Evolutionary conservation across 805 yeast genomes (phyloP).

Genomic region (Spathaspora passalidarum): DNA sequence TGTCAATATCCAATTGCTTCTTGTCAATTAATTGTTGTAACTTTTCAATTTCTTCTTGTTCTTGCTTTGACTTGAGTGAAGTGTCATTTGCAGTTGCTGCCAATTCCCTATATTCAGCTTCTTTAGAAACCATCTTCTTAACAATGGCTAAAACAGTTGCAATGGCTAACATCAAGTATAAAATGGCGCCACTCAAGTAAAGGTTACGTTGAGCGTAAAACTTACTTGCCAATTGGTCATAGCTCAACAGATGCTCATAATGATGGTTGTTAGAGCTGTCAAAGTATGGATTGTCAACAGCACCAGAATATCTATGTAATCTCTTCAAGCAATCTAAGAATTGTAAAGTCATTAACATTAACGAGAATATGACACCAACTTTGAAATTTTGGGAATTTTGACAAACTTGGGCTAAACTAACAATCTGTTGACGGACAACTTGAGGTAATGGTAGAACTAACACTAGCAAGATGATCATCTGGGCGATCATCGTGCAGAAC

Average conservation of each 20-base stretch:
- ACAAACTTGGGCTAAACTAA: constrained; percentile 32
- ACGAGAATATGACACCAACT: constrained; percentile 42
- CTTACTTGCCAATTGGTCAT: constrained; percentile 55
- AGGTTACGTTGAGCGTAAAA: constrained; percentile 64
- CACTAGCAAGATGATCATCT: constrained; percentile 48
- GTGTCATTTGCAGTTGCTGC: constrained; percentile 6
- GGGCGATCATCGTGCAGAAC: constrained; percentile 48
- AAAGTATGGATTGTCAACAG: constrained; percentile 20
- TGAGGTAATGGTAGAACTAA: constrained; percentile 57
- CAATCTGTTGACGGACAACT: constrained; percentile 41
- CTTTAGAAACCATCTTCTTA: constrained; percentile 49
- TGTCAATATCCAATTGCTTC: constrained; percentile 44
- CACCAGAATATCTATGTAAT: constrained; percentile 21
- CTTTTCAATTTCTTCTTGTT: constrained; percentile 27
- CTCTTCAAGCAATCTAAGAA: constrained; percentile 55
- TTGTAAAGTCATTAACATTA: constrained; percentile 44
- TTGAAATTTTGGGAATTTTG: constrained; percentile 38
- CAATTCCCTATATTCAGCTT: constrained; percentile 24
- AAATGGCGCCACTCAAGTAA: constrained; percentile 60
- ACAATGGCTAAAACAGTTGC: constrained; percentile 52
- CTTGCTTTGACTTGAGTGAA: constrained; percentile 11
- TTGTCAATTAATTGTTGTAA: constrained; percentile 33
- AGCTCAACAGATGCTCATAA: constrained; percentile 24
- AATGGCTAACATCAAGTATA: constrained; percentile 54
- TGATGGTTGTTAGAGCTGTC: constrained; percentile 6